Conservation (phyloP, 768 basidiomycete species). For the Chlorophyllum brunneum region DNA sequence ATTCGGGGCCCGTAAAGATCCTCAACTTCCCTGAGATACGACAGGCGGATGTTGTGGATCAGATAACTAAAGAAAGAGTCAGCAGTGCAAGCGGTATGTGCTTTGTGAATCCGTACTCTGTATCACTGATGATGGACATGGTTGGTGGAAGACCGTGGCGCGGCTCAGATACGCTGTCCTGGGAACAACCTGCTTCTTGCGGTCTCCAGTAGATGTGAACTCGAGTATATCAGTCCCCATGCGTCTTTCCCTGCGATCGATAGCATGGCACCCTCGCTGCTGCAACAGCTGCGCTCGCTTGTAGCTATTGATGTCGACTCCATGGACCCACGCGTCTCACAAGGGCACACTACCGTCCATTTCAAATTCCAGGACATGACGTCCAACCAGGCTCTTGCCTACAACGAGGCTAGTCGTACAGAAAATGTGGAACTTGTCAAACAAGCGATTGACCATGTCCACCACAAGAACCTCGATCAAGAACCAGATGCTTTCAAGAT, state of each 20-base stretch:
- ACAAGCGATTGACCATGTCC: slow-evolving; percentile 28
- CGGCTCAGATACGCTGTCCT: no score
- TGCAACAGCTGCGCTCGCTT: slow-evolving; percentile 31
- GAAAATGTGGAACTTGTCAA: slow-evolving; percentile 28
- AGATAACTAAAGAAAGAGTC: slow-evolving; percentile 43
- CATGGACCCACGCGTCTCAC: slow-evolving; percentile 40
- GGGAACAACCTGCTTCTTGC: background rate
- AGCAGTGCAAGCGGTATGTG: background rate
- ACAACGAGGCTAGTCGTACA: slow-evolving; percentile 28
- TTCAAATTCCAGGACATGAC: slow-evolving; percentile 42
- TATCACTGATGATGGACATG: slow-evolving; percentile 66
- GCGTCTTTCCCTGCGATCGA: background rate
- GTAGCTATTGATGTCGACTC: slow-evolving; percentile 44
- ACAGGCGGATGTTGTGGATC: slow-evolving; percentile 80
- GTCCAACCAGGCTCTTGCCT: slow-evolving; percentile 45
- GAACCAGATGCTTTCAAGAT: slow-evolving; percentile 23
- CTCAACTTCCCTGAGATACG: slow-evolving; percentile 84
- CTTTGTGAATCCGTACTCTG: slow-evolving; percentile 37
- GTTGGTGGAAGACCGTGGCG: no score
- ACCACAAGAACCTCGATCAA: slow-evolving; percentile 15
- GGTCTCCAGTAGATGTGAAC: background rate
- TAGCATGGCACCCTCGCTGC: slow-evolving; percentile 13
- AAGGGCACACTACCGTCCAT: slow-evolving; percentile 23
- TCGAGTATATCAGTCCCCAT: no score
- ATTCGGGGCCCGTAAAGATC: slow-evolving; percentile 82